A percentile compares a stretch with the other conserved stretches of the same genome.
Evolutionary conservation across 2,329 filamentous ascomycete species (phyloP).

Genomic region (Neoascochyta sp.): DNA sequence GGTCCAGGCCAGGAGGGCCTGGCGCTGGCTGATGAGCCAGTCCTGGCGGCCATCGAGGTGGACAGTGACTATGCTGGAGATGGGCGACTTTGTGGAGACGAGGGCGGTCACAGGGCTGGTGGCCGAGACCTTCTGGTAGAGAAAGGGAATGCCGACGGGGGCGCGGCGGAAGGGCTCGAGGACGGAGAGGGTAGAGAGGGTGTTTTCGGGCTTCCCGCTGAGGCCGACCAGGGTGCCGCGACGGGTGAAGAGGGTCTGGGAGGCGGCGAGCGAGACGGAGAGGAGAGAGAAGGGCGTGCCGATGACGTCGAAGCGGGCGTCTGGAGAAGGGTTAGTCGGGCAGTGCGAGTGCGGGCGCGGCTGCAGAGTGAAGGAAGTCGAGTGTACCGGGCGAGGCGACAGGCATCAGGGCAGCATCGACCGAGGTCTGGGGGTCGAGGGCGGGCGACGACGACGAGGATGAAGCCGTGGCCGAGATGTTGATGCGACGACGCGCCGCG

Average conservation of each 20-base stretch:
- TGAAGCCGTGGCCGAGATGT: slow-evolving; percentile 46
- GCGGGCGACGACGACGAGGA: slow-evolving; percentile 41
- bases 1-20: slow-evolving; percentile 92
- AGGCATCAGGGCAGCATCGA: slow-evolving; percentile 18
- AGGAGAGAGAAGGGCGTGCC: slow-evolving; percentile 90
- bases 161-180: slow-evolving; percentile 80
- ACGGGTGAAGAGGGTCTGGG: slow-evolving; percentile 87
- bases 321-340: slow-evolving; percentile 49
- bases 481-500: slow-evolving; percentile 38
- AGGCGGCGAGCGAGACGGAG: slow-evolving; percentile 87
- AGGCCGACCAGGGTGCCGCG: slow-evolving; percentile 87
- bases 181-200: slow-evolving; percentile 82
- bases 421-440: slow-evolving; percentile 29
- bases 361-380: slow-evolving; percentile 1
- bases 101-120: slow-evolving; percentile 84
- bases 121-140: slow-evolving; percentile 85
- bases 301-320: slow-evolving; percentile 91
- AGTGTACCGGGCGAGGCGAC: slow-evolving; percentile 27
- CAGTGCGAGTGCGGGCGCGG: neutral
- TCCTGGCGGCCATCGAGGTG: slow-evolving; percentile 91
- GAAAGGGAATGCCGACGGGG: slow-evolving; percentile 81
- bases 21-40: slow-evolving; percentile 87
- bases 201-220: slow-evolving; percentile 85
- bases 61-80: slow-evolving; percentile 81
- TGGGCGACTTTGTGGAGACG: slow-evolving; percentile 80